A percentile compares a stretch with the other conserved stretches of the same genome.
Evolutionary conservation across 2,329 filamentous ascomycete species (phyloP).

Genomic region (Cladosporium colombiae): DNA sequence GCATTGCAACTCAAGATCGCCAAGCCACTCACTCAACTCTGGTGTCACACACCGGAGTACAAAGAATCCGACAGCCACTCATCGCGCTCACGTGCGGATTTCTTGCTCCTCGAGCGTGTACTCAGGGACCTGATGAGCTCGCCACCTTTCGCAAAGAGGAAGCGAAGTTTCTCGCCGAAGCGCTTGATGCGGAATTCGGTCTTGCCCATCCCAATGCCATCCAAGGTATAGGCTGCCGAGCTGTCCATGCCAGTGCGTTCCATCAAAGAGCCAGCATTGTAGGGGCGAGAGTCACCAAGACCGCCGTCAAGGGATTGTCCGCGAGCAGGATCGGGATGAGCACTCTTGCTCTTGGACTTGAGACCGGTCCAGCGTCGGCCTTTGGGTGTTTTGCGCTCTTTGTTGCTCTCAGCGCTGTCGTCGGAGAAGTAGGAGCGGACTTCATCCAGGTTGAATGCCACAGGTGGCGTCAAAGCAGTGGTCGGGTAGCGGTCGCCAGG

Average conservation of each 20-base stretch:
- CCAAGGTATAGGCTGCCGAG: slow-evolving; percentile 30
- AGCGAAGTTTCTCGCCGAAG: slow-evolving; percentile 42
- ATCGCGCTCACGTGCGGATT: slow-evolving; percentile 18
- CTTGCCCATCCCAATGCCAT: slow-evolving; percentile 42
- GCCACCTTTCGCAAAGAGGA: slow-evolving; percentile 38
- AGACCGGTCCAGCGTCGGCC: slow-evolving; percentile 27
- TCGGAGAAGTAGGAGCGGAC: slow-evolving; percentile 47
- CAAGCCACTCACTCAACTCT: slow-evolving; percentile 17
- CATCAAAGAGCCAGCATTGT: slow-evolving; percentile 32
- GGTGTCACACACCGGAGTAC: slow-evolving; percentile 34
- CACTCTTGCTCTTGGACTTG: slow-evolving; percentile 26
- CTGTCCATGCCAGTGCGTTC: slow-evolving; percentile 20
- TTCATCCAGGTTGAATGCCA: slow-evolving; percentile 43
- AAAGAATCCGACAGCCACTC: slow-evolving; percentile 33
- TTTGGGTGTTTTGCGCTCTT: slow-evolving; percentile 32
- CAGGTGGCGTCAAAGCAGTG: slow-evolving; percentile 47
- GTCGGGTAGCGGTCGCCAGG: slow-evolving; percentile 53
- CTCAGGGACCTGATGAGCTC: slow-evolving; percentile 38
- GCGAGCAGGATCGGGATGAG: slow-evolving; percentile 25
- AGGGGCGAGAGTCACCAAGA: slow-evolving; percentile 27
- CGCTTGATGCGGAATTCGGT: slow-evolving; percentile 43
- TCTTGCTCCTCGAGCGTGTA: slow-evolving; percentile 21
- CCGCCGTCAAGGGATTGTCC: slow-evolving; percentile 29
- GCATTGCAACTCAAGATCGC: not conserved
- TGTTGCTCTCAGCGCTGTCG: slow-evolving; percentile 37